Percentiles rank a stretch among this genome's conserved stretches.
Evolutionary conservation across 805 yeast species (phyloP).

Genomic region (Pichia paraexigua): DNA sequence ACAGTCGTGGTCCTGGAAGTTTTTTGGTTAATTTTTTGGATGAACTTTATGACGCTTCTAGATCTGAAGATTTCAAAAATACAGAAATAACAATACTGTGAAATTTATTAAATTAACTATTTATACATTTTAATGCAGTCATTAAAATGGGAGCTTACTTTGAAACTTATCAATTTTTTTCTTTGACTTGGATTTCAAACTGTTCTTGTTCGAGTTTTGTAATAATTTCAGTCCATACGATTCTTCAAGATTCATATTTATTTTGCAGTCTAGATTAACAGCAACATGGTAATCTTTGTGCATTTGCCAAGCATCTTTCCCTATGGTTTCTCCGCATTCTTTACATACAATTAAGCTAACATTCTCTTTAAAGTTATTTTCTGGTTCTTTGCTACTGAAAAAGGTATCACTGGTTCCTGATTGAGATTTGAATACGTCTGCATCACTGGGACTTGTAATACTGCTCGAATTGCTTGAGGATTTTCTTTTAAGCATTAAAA

Average conservation of each 20-base stretch:
- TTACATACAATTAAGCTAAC: constrained; percentile 7
- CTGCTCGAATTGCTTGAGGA: neutral
- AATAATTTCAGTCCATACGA: constrained; percentile 1
- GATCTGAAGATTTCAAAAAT: neutral
- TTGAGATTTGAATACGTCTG: neutral
- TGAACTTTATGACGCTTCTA: constrained; percentile 18
- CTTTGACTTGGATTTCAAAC: neutral
- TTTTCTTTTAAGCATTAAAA: neutral
- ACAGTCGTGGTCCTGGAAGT: constrained; percentile 44
- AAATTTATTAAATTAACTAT: neutral
- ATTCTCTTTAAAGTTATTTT: too few relatives aligned
- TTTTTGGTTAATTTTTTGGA: constrained; percentile 45
- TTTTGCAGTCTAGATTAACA: constrained; percentile 12
- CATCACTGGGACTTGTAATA: neutral
- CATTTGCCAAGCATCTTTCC: constrained; percentile 7
- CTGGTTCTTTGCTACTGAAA: neutral
- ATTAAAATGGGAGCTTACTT: constrained; percentile 9
- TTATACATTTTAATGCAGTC: neutral
- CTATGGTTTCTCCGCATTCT: constrained; percentile 11
- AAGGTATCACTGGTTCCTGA: neutral
- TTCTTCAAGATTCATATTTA: constrained; percentile 12
- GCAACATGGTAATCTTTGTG: constrained; percentile 28
- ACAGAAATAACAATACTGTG: neutral
- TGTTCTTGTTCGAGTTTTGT: neutral
- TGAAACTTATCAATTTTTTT: constrained; percentile 1